phyloP scores from a whole-genome alignment of 1,139 yeast species.

The Protomyces lactucae-debilis region DNA sequence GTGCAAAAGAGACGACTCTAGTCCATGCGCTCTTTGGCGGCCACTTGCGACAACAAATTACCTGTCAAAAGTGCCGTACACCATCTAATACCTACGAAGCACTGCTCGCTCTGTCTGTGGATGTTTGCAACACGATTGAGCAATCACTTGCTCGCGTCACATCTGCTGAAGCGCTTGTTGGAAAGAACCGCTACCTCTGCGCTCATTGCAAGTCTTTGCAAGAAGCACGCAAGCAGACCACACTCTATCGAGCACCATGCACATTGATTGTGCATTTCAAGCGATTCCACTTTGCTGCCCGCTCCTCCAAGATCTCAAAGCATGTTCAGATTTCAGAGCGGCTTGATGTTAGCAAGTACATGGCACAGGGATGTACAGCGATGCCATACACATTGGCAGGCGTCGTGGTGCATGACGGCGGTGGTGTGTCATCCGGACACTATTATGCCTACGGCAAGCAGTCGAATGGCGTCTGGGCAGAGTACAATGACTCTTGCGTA shows the following conservation, averaged over 20 bases:
- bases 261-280: constrained; percentile 80
- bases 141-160: constrained; percentile 32
- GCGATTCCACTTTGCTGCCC: constrained; percentile 63
- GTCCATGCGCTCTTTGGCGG: constrained; percentile 95
- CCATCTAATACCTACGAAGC: constrained; percentile 89
- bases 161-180: constrained; percentile 32
- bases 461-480: constrained; percentile 87
- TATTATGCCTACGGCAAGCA: constrained; percentile 86
- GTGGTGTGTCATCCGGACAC: constrained; percentile 89
- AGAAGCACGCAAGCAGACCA: constrained; percentile 68
- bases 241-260: constrained; percentile 80
- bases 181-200: constrained; percentile 57
- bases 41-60: constrained; percentile 71
- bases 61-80: constrained; percentile 73
- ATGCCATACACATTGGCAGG: constrained; percentile 69
- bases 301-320: constrained; percentile 70
- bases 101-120: constrained; percentile 83
- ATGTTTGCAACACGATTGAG: constrained; percentile 35
- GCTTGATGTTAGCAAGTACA: constrained; percentile 65
- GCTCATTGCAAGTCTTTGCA: constrained; percentile 77
- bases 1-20: constrained; percentile 54
- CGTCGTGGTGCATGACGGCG: constrained; percentile 90
- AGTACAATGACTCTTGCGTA: constrained; percentile 88
- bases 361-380: constrained; percentile 44
- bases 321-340: constrained; percentile 74